Evolutionary conservation across 2,329 filamentous ascomycete genomes (phyloP).

Genomic region (Botryosphaeria agaves): DNA sequence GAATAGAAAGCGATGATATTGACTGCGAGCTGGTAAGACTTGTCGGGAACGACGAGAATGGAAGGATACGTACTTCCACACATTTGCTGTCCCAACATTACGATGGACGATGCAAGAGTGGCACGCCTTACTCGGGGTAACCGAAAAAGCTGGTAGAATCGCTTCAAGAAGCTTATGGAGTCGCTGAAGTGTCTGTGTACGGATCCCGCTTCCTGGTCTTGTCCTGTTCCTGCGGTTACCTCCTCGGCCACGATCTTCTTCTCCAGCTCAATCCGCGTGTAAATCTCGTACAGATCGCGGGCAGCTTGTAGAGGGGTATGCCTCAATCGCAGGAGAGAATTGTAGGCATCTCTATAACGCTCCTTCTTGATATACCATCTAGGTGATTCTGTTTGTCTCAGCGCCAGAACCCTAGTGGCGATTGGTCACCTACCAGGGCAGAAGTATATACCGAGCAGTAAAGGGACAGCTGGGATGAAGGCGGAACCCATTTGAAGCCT

Average conservation of each 20-base stretch:
- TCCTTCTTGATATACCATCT: conserved; percentile 17
- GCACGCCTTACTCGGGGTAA: conserved; percentile 54
- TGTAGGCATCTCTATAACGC: conserved; percentile 18
- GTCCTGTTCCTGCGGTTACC: no score
- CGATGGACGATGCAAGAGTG: conserved; percentile 56
- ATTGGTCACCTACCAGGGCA: conserved; percentile 14
- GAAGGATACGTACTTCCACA: conserved; percentile 28
- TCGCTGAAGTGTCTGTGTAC: not conserved
- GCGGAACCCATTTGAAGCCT: conserved; percentile 28
- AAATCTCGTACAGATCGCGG: conserved; percentile 24
- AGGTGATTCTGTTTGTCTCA: conserved; percentile 3
- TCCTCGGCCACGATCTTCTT: conserved; percentile 15
- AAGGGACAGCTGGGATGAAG: conserved; percentile 28
- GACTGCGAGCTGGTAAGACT: not conserved
- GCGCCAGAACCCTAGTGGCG: conserved; percentile 5
- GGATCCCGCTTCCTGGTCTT: no score
- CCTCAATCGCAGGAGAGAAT: conserved; percentile 20
- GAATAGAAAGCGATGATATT: conserved; percentile 19
- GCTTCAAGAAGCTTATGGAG: conserved; percentile 19
- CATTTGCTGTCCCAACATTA: conserved; percentile 57
- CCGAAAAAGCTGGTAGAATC: conserved; percentile 43
- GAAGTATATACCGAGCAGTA: conserved; percentile 27
- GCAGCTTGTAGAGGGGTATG: conserved; percentile 22
- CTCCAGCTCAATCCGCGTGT: conserved; percentile 16
- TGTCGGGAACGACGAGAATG: not conserved